Base-by-base conservation (phyloP, 1,284 basidiomycete species). In the Pseudomicrostroma phylloplanum region DNA sequence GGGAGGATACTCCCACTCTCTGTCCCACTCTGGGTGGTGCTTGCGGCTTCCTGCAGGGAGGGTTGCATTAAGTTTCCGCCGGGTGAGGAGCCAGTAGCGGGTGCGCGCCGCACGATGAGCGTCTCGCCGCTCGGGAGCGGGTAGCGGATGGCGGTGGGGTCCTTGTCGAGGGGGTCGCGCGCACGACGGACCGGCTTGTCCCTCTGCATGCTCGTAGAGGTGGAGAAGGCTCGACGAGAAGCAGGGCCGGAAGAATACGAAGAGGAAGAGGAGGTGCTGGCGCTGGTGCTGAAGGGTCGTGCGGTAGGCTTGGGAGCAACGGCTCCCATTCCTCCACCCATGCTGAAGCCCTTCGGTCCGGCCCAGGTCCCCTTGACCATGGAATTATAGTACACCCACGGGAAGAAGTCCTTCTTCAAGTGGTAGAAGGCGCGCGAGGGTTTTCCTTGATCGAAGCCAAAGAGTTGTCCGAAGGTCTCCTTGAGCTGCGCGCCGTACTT, bases 361-460 rank as follows among this genome's bases (percentile, higher is more conserved):
- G 59, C 58, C 81, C 81, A 82, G 25, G 73, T 78, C 17, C 84
- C 84, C 74, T 84, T 83, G 74, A 91, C 86, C 86, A 91, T 89
- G 62, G 84, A 83, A 67, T 87, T 86, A 86, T 89, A 97, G 83
- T 97, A 97, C 0, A 85, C 87, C 80, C 84, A 85, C 6, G 93
- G 93, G 84, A 98, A 93, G 63, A 96, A 69, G 71, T 91, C 87
- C 85, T 88, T 96, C 81, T 94, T 96, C 64, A 98, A 80, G 80
- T 94, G 86, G 82, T 93, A 97, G 84, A 90, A 96, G 1, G 87
- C 72, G 61, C 87, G 88, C 71, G 62, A 64, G n/a, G 74, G 71
- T 56, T 61, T 64, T 26, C 63, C 62, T 62, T 77, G 75, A 53
- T 77, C 72, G 49, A 76, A 64, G 36, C 54, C 55, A 21, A 46